Percentiles rank a stretch among this genome's conserved stretches.
Conservation (phyloP, 345 rosid genomes). For the Erysimum cheiranthoides region DNA sequence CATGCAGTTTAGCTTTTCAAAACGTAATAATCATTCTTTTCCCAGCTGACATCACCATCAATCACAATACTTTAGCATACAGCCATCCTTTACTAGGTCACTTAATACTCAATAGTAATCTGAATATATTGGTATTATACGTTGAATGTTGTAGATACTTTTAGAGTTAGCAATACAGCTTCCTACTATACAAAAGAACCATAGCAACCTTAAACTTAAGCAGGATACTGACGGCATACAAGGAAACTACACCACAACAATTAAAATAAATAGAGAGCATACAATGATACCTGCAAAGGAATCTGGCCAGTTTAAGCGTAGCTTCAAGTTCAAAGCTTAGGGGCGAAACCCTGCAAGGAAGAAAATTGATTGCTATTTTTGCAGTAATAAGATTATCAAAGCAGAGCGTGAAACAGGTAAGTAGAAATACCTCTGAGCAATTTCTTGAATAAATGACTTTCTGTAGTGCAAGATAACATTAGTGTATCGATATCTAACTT, state of each 20-base stretch:
- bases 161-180: background rate
- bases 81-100: background rate
- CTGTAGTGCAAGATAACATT: slow-evolving; percentile 85
- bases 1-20: slow-evolving; percentile 5
- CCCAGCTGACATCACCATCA: slow-evolving; percentile 23
- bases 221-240: slow-evolving; percentile 12
- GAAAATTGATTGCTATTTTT: slow-evolving; percentile 33
- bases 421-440: slow-evolving; percentile 75
- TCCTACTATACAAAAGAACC: background rate
- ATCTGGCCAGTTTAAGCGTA: slow-evolving; percentile 90
- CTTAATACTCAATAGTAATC: background rate
- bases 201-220: slow-evolving; percentile 1
- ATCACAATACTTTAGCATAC: slow-evolving; percentile 3
- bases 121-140: background rate
- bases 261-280: slow-evolving; percentile 16
- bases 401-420: slow-evolving; percentile 19
- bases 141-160: background rate
- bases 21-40: slow-evolving; percentile 12
- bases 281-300: slow-evolving; percentile 80
- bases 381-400: slow-evolving; percentile 21
- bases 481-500: slow-evolving; percentile 77
- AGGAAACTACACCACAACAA: slow-evolving; percentile 7
- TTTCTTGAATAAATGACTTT: slow-evolving; percentile 93
- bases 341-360: slow-evolving; percentile 85
- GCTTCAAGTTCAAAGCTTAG: slow-evolving; percentile 99